phyloP scores from a whole-genome alignment of 176 grass and related monocot genomes.

The Stipa capillata region DNA sequence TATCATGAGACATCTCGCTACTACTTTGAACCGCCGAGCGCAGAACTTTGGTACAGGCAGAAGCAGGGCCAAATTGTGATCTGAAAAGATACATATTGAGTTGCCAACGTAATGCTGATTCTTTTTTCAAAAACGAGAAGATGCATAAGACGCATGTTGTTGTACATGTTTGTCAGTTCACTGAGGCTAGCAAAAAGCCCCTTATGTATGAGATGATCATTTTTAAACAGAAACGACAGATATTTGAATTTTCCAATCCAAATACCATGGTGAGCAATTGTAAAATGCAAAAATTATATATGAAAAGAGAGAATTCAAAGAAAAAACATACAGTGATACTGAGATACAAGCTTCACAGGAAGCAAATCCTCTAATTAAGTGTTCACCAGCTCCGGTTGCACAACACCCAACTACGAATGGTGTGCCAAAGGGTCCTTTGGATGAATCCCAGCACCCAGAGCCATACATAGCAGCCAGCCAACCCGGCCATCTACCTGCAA shows the following conservation, averaged over 20 bases:
- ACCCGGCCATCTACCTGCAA: conserved; percentile 81
- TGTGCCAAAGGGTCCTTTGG: conserved; percentile 67
- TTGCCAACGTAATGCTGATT: not conserved
- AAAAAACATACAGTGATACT: conserved; percentile 57
- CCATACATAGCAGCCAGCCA: conserved; percentile 97
- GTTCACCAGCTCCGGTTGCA: conserved; percentile 86
- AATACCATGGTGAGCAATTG: no score
- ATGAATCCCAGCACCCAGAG: conserved; percentile 89
- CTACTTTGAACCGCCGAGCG: conserved; percentile 48
- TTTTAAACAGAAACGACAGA: not conserved
- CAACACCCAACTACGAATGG: conserved; percentile 65
- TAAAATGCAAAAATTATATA: no score
- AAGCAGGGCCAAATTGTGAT: conserved; percentile 70
- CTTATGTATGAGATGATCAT: not conserved
- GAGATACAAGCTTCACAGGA: conserved; percentile 84
- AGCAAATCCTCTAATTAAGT: conserved; percentile 89
- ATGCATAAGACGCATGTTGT: not conserved
- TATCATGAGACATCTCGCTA: conserved; percentile 60
- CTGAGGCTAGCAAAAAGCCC: not conserved
- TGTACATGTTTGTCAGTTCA: not conserved
- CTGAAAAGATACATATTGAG: conserved; percentile 14
- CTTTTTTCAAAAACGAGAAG: not conserved
- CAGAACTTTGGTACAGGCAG: conserved; percentile 67
- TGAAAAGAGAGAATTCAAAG: not conserved
- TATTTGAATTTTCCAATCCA: no score